Conservation (phyloP, 495 filamentous ascomycete species). For the Aspergillus asperescens region DNA sequence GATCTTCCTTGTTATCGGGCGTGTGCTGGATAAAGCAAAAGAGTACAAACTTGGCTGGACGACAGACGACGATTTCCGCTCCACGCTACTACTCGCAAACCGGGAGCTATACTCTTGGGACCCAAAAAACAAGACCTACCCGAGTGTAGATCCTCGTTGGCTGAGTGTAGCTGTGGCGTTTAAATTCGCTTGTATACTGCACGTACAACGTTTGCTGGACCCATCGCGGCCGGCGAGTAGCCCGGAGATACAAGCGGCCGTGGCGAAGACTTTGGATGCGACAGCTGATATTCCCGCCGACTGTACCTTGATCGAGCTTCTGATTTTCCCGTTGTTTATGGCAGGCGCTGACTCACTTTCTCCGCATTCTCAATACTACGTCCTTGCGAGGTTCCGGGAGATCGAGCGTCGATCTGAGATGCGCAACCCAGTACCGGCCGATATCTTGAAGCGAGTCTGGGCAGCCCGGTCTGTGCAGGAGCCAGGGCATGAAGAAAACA, state of each 20-base stretch:
- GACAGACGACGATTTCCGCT: slow-evolving; percentile 17
- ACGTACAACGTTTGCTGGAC: slow-evolving; percentile 30
- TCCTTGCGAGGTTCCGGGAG: slow-evolving; percentile 25
- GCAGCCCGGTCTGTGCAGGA: slow-evolving; percentile 25
- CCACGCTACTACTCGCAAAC: slow-evolving; percentile 16
- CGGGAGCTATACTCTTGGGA: slow-evolving; percentile 30
- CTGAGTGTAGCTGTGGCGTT: slow-evolving; percentile 28
- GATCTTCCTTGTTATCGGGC: slow-evolving; percentile 32
- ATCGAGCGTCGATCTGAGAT: slow-evolving; percentile 30
- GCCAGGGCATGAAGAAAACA: slow-evolving; percentile 24
- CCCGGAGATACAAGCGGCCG: slow-evolving; percentile 28
- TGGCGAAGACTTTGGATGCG: slow-evolving; percentile 28
- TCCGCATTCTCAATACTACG: slow-evolving; percentile 32
- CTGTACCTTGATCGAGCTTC: slow-evolving; percentile 26
- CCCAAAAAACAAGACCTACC: slow-evolving; percentile 20
- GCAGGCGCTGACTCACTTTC: slow-evolving; percentile 33
- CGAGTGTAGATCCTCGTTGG: slow-evolving; percentile 30
- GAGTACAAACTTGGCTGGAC: slow-evolving; percentile 24
- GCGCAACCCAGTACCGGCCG: slow-evolving; percentile 23
- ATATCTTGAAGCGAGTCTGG: slow-evolving; percentile 32
- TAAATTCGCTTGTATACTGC: slow-evolving; percentile 34
- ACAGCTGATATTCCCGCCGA: slow-evolving; percentile 28
- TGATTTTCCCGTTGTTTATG: slow-evolving; percentile 36
- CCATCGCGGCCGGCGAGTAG: slow-evolving; percentile 20
- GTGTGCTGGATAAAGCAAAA: slow-evolving; percentile 31